A percentile compares a stretch with the other conserved stretches of the same genome.
Evolutionary conservation across 2,329 filamentous ascomycete genomes (phyloP).

Genomic region (Fusarium duplospermum): DNA sequence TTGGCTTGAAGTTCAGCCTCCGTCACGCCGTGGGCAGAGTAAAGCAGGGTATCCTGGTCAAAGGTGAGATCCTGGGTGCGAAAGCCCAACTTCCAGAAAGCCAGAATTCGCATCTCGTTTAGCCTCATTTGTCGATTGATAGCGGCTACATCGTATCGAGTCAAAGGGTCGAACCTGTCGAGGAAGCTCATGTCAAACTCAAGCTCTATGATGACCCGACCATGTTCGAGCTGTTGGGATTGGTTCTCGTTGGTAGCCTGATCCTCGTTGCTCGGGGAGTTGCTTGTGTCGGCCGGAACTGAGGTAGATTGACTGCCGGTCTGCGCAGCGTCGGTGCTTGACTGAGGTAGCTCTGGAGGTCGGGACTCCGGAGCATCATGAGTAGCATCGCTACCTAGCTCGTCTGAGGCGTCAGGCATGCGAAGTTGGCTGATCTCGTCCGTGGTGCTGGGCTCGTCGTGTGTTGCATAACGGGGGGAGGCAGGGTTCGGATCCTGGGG

Average conservation of each 20-base stretch:
- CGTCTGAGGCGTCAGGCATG: not conserved
- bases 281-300: not conserved
- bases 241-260: no score
- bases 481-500: not conserved
- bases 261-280: not conserved
- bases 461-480: not conserved
- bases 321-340: not conserved
- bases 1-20: not conserved
- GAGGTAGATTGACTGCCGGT: not conserved
- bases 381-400: not conserved
- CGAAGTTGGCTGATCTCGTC: not conserved
- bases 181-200: no score
- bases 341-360: not conserved
- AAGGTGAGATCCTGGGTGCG: not conserved
- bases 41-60: not conserved
- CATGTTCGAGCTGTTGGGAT: no score
- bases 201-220: no score
- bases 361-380: not conserved
- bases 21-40: not conserved
- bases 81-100: not conserved
- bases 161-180: no score
- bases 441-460: not conserved
- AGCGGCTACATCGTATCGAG: not conserved
- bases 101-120: not conserved
- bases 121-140: not conserved